Conservation (phyloP, 2,329 filamentous ascomycete genomes). For the Cladosporium austrohemisphaericum region DNA sequence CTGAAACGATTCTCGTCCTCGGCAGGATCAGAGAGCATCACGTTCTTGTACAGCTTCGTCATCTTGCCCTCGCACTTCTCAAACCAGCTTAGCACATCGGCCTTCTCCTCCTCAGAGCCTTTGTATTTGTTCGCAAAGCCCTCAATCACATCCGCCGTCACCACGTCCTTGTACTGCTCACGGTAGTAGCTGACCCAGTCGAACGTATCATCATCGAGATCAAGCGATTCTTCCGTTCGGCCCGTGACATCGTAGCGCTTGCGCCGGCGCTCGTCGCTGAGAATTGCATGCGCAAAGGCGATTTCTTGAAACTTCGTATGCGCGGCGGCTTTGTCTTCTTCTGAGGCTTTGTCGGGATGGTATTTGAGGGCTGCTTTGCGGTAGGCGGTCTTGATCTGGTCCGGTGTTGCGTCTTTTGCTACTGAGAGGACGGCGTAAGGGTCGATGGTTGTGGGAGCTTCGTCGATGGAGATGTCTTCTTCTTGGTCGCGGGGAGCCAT, state of each 20-base stretch:
- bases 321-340: slow-evolving; percentile 66
- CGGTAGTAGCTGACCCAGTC: slow-evolving; percentile 89
- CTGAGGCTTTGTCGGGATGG: slow-evolving; percentile 58
- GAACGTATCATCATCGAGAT: slow-evolving; percentile 61
- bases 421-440: slow-evolving; percentile 80
- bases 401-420: slow-evolving; percentile 64
- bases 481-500: slow-evolving; percentile 15
- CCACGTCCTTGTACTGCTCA: slow-evolving; percentile 72
- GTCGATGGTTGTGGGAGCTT: slow-evolving; percentile 64
- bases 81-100: slow-evolving; percentile 74
- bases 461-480: slow-evolving; percentile 53
- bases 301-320: slow-evolving; percentile 83
- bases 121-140: slow-evolving; percentile 77
- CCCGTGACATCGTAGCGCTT: slow-evolving; percentile 87
- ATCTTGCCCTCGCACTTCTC: slow-evolving; percentile 69
- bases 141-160: slow-evolving; percentile 71
- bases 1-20: slow-evolving; percentile 85
- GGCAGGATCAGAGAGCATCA: slow-evolving; percentile 82
- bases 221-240: slow-evolving; percentile 77
- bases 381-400: slow-evolving; percentile 86
- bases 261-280: slow-evolving; percentile 77
- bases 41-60: slow-evolving; percentile 69
- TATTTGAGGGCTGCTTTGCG: slow-evolving; percentile 83
- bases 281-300: slow-evolving; percentile 88
- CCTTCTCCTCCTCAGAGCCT: slow-evolving; percentile 76